Percentiles rank a stretch among this genome's conserved stretches.
Evolutionary conservation across 495 filamentous ascomycete genomes (phyloP).

Genomic region (Penicillium diatomitis): DNA sequence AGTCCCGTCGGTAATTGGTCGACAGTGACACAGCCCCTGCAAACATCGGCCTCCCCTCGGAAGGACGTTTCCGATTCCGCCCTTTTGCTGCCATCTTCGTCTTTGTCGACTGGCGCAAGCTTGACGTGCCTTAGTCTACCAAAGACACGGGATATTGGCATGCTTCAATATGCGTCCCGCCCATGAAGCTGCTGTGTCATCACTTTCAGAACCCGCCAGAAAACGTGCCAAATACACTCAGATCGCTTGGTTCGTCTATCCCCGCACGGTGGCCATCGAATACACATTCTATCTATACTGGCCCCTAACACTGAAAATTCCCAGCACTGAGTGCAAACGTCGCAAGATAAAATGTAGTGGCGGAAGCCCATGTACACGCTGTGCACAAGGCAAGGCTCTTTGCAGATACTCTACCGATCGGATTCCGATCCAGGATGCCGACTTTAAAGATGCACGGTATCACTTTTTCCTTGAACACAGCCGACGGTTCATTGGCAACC

Average conservation of each 20-base stretch:
- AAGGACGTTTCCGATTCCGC: too few relatives aligned
- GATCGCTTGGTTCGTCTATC: slow-evolving; percentile 1
- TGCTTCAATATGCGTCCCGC: neutral
- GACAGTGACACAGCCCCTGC: too few relatives aligned
- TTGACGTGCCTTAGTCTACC: too few relatives aligned
- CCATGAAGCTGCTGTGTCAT: neutral
- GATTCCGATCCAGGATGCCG: slow-evolving; percentile 4
- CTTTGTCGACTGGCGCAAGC: too few relatives aligned
- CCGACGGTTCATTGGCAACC: neutral
- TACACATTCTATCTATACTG: neutral
- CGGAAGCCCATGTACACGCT: slow-evolving; percentile 65
- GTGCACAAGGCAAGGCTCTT: slow-evolving; percentile 53
- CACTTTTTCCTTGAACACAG: neutral
- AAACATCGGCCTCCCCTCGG: too few relatives aligned
- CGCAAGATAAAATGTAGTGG: slow-evolving; percentile 92
- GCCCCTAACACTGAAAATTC: neutral
- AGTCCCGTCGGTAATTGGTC: too few relatives aligned
- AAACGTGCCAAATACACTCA: slow-evolving; percentile 1
- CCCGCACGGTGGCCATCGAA: neutral
- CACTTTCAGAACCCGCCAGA: neutral
- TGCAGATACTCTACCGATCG: slow-evolving; percentile 49
- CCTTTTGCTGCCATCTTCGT: too few relatives aligned
- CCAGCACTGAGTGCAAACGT: slow-evolving; percentile 75
- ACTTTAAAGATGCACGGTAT: slow-evolving; percentile 18
- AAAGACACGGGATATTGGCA: neutral